Base-by-base conservation (phyloP, 73 alveolate species). In the Breviolum minutum region DNA sequence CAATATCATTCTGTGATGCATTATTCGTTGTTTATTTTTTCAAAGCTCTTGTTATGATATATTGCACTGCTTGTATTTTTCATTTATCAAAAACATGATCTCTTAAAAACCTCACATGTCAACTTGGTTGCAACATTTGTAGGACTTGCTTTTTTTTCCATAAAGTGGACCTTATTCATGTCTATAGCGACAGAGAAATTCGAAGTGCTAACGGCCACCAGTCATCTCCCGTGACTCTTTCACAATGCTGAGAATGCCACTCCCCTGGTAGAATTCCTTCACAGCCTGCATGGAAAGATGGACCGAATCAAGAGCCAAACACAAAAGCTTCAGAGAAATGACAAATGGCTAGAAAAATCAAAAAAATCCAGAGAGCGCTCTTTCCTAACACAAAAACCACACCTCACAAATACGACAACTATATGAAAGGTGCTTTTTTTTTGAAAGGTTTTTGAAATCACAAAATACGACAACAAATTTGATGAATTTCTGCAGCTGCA, bases 191-290 rank as follows among this genome's bases (percentile, higher is more conserved):
- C 69, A 40, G 13, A 6, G 54, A 40, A 40, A 40, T 40, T 40
- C 54, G 3, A 40, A 40, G 54, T 0, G 54, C 54, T 40, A 40
- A 40, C 54, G 54, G 5, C 54, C 54, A 40, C 54, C 54, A 40
- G 54, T 40, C 54, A 40, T 40, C 24, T 32, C 16, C 1, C 7
- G n/a, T 8, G 54, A 8, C 17, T 0, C 32, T 7, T 40, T 22
- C 29, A 11, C 16, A 82, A 40, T 54, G 29, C 85, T 76, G 85
- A 76, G 85, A 8, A 8, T n/a, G 85, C 63, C 16, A 76, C 85
- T 76, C 85, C 22, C 85, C 85, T 9, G 85, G 85, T 76, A 76
- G 85, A 8, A 61, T 76, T n/a, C 85, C 85, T 22, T 76, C 30
- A 76, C 85, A 76, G 62, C 62, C 85, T 76, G 7, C 26, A 79